phyloP scores from a whole-genome alignment of 257 asterid species.

The Solanum tarijense region DNA sequence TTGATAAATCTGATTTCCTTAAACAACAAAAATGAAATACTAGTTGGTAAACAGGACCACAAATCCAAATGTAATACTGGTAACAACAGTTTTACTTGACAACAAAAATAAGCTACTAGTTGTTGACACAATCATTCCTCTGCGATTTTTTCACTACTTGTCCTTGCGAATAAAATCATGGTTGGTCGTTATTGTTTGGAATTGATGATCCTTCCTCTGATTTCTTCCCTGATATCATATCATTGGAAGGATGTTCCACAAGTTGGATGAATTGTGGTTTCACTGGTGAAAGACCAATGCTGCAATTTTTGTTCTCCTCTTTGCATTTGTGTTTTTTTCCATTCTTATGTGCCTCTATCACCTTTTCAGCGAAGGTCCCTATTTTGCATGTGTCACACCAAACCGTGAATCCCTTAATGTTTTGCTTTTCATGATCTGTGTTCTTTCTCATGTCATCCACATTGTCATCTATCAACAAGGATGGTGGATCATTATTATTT shows the following conservation, averaged over 20 bases:
- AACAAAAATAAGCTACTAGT: too few relatives aligned
- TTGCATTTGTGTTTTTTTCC: conserved; percentile 55
- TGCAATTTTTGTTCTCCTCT: conserved; percentile 8
- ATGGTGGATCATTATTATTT: not conserved
- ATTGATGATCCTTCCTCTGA: not conserved
- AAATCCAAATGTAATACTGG: not conserved
- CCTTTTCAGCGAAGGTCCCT: conserved; percentile 3
- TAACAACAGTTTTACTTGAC: not conserved
- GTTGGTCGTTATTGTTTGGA: not conserved
- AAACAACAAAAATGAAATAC: not conserved
- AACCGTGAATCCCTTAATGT: conserved; percentile 1
- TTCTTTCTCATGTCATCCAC: not conserved
- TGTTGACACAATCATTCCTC: not conserved
- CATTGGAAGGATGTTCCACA: not conserved
- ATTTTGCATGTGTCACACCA: conserved; percentile 50
- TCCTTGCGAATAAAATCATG: not conserved
- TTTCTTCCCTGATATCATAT: not conserved
- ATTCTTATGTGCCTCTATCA: conserved; percentile 16
- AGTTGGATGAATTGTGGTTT: too few relatives aligned
- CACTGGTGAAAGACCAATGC: not conserved
- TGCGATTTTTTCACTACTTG: too few relatives aligned
- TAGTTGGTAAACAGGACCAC: not conserved
- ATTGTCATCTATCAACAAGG: not conserved
- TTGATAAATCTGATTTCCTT: not conserved
- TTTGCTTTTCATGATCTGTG: not conserved